Conservation (phyloP, 768 basidiomycete species). For the Lentinula edodes region DNA sequence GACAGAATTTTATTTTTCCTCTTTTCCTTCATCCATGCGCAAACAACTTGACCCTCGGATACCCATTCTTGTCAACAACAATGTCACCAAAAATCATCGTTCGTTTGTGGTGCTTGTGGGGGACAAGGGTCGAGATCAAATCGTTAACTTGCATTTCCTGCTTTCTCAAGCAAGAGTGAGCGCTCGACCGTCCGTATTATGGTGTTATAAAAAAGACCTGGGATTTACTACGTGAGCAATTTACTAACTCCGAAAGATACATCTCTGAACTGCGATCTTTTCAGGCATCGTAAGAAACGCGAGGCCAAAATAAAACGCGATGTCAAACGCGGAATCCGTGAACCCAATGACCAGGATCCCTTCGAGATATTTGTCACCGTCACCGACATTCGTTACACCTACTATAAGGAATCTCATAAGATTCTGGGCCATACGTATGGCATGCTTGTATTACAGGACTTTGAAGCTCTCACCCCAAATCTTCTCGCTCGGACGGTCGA, state of each 20-base stretch:
- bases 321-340: conserved; percentile 89
- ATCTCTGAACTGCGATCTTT: background rate
- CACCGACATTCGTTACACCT: conserved; percentile 99
- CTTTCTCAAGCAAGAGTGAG: conserved; percentile 89
- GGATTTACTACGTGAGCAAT: conserved; percentile 85
- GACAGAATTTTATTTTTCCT: conserved; percentile 27
- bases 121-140: conserved; percentile 90
- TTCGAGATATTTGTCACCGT: conserved; percentile 98
- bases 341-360: conserved; percentile 92
- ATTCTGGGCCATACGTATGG: conserved; percentile 97
- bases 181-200: conserved; percentile 85
- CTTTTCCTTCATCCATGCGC: conserved; percentile 69
- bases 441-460: conserved; percentile 96
- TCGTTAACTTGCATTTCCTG: conserved; percentile 94
- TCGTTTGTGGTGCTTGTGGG: conserved; percentile 97
- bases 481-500: conserved; percentile 94
- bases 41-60: conserved; percentile 92
- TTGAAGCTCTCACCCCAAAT: conserved; percentile 97
- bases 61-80: conserved; percentile 86
- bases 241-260: background rate
- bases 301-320: conserved; percentile 97
- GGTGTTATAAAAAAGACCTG: conserved; percentile 99
- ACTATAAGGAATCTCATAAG: conserved; percentile 97
- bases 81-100: conserved; percentile 88
- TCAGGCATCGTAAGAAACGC: conserved; percentile 90